These are phyloP conservation scores for Chaetomiaceae sp. DNA, from an alignment of 2,329 filamentous ascomycete genomes.

Conservation along the genomic window DNA sequence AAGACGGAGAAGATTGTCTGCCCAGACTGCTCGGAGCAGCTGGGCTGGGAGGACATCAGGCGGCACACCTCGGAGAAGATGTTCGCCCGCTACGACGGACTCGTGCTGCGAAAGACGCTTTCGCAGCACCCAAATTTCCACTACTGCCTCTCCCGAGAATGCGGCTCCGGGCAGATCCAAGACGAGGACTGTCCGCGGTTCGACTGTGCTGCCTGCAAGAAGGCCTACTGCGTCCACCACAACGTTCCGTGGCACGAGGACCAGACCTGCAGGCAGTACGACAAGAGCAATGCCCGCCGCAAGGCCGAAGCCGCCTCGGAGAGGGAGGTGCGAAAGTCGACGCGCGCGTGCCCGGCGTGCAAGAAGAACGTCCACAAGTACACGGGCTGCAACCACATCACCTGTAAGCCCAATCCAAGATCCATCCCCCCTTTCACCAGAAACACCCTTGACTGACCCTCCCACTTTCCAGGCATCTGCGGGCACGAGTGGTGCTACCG, in stretches of 20 bases:
- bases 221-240: slow-evolving; percentile 33
- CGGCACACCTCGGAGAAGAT: slow-evolving; percentile 25
- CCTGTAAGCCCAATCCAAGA: slow-evolving; percentile 30
- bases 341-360: slow-evolving; percentile 35
- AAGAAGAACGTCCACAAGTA: slow-evolving; percentile 34
- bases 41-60: slow-evolving; percentile 31
- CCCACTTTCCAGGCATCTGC: slow-evolving; percentile 28
- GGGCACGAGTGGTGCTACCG: slow-evolving; percentile 39
- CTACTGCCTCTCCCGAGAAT: slow-evolving; percentile 36
- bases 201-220: slow-evolving; percentile 31
- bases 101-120: slow-evolving; percentile 32
- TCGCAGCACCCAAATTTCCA: slow-evolving; percentile 30
- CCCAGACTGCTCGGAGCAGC: slow-evolving; percentile 31
- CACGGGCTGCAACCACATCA: slow-evolving; percentile 38
- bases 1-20: slow-evolving; percentile 34
- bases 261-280: slow-evolving; percentile 36
- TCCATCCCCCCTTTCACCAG: neutral
- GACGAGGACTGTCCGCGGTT: slow-evolving; percentile 28
- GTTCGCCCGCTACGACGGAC: slow-evolving; percentile 34
- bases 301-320: slow-evolving; percentile 33
- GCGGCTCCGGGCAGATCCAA: slow-evolving; percentile 35
- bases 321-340: slow-evolving; percentile 30
- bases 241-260: slow-evolving; percentile 35
- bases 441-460: neutral
- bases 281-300: slow-evolving; percentile 29